phyloP scores from a whole-genome alignment of 2,329 filamentous ascomycete species.

The Beauveria bassiana region DNA sequence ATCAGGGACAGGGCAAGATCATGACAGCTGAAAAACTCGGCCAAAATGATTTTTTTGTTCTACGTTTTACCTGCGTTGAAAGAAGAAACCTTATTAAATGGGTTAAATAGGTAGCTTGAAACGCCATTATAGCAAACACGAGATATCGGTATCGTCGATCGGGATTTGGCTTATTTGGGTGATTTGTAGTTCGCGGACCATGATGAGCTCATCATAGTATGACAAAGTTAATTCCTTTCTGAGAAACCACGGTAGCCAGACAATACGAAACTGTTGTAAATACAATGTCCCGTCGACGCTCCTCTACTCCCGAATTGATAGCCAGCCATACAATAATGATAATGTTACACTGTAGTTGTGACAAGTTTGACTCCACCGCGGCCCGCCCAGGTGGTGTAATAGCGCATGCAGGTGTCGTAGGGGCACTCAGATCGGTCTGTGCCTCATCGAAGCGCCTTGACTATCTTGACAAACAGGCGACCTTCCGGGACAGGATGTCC shows the following conservation, averaged over 20 bases:
- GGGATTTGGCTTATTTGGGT: background rate
- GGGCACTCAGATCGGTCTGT: background rate
- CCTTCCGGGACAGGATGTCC: constrained; percentile 37
- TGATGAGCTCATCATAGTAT: too few species aligned
- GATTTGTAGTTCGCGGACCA: too few species aligned
- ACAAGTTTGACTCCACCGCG: background rate
- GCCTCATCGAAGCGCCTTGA: constrained; percentile 32
- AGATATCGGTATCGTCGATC: background rate
- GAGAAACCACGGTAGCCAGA: background rate
- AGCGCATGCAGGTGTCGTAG: too few species aligned
- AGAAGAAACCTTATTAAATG: too few species aligned
- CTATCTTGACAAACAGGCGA: constrained; percentile 44
- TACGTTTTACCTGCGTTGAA: too few species aligned
- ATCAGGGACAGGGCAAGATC: too few species aligned
- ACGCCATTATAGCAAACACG: too few species aligned
- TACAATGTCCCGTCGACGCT: background rate
- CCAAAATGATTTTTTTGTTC: too few species aligned
- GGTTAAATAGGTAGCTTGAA: too few species aligned
- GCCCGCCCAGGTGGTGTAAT: too few species aligned
- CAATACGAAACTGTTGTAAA: background rate
- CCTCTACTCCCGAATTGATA: background rate
- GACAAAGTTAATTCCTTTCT: background rate
- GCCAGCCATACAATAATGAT: background rate
- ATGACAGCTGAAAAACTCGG: too few species aligned
- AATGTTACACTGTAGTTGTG: background rate